Conservation (phyloP, 441 rosid species). For the Pelargonium cotyledonis region DNA sequence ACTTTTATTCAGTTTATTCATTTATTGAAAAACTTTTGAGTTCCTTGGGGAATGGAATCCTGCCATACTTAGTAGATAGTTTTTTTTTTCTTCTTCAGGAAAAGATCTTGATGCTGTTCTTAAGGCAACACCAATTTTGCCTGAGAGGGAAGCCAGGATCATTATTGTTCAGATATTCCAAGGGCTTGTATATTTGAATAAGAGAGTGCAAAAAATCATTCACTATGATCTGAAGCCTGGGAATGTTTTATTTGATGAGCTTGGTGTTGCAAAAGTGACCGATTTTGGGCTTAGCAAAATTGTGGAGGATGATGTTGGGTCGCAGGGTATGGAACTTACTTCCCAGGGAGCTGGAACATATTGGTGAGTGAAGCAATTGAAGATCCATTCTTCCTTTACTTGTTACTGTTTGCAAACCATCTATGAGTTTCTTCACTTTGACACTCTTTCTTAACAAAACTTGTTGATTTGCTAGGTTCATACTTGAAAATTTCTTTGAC, state of each 20-base stretch:
- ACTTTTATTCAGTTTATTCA: constrained; percentile 8
- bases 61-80: constrained; percentile 13
- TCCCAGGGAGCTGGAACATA: constrained; percentile 99
- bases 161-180: constrained; percentile 90
- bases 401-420: constrained; percentile 3
- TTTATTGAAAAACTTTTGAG: neutral
- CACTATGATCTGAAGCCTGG: constrained; percentile 99
- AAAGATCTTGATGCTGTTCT: constrained; percentile 98
- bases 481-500: neutral
- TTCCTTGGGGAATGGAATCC: neutral
- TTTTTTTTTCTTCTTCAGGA: constrained; percentile 42
- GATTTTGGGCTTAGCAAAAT: constrained; percentile 99
- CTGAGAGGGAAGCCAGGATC: constrained; percentile 94
- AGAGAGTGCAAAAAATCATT: constrained; percentile 75
- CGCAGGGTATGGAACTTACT: constrained; percentile 99
- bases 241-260: constrained; percentile 92
- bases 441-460: neutral
- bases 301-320: constrained; percentile 85
- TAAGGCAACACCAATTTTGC: constrained; percentile 79
- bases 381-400: constrained; percentile 14
- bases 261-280: constrained; percentile 94
- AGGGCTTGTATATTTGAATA: constrained; percentile 93
- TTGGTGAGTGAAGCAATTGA: constrained; percentile 56
- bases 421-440: too few species aligned
- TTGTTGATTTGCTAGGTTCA: neutral